Conservation (phyloP, 2,329 filamentous ascomycete genomes). For the Verticillium klebahnii region DNA sequence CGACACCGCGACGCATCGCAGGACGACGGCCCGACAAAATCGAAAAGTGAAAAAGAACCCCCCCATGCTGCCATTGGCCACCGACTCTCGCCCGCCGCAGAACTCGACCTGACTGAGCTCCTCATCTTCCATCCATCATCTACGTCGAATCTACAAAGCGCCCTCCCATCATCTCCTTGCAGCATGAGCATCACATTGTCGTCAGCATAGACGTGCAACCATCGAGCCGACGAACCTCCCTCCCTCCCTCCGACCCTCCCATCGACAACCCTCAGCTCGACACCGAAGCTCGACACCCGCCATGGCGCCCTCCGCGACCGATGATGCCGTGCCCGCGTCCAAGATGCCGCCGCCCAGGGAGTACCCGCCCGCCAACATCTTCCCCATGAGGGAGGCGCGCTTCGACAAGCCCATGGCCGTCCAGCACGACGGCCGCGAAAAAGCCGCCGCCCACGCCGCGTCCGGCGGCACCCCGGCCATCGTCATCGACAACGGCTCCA, state of each 20-base stretch:
- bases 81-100: not conserved
- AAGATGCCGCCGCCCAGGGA: slow-evolving; percentile 35
- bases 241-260: not conserved
- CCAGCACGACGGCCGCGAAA: slow-evolving; percentile 64
- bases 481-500: slow-evolving; percentile 97
- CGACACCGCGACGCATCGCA: not conserved
- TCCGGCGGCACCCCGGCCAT: slow-evolving; percentile 63
- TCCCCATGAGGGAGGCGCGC: slow-evolving; percentile 56
- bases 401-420: slow-evolving; percentile 53
- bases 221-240: not conserved
- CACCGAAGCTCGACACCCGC: not conserved
- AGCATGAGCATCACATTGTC: not conserved
- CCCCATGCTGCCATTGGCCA: not conserved
- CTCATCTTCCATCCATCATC: not conserved
- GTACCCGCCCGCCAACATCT: slow-evolving; percentile 52
- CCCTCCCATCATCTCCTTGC: not conserved
- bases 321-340: slow-evolving; percentile 33
- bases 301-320: slow-evolving; percentile 52
- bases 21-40: not conserved
- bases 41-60: not conserved
- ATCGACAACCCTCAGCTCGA: too few species aligned
- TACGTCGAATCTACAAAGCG: not conserved
- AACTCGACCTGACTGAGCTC: not conserved
- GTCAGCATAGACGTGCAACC: not conserved
- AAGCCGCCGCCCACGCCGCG: slow-evolving; percentile 52